Evolutionary conservation across 306 rosid genomes (phyloP), one percentile per base, ranked within the genome.

Genomic region (Prunus davidiana): DNA sequence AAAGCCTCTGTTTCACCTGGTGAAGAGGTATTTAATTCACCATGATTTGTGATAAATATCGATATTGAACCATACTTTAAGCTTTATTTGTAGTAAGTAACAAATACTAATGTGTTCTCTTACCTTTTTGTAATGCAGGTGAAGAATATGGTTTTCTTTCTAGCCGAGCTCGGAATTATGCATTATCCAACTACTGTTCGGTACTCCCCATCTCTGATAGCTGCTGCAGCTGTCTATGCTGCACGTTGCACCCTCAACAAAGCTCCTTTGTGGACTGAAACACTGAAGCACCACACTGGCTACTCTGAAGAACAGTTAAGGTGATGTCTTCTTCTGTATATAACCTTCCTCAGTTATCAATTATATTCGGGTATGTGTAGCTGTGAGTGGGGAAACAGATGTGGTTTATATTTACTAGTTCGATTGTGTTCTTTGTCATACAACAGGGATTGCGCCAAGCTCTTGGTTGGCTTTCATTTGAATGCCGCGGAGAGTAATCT

Each of bases 191-290:
- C 76, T 6, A 75, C 82, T 1, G 76, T 79, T 55, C 7, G 49
- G 45, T 69, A 87, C 47, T 11, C 82, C 41, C 93, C 96, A 71
- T 93, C 98, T 9, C 51, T 80, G 80, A 76, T 90, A 73, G 93
- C 96, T 84, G 96, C 96, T 76, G 84, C 94, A 10, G 94, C 96
- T 61, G 98, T 89, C 6, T 91, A 89, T 69, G 91, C 89, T 0
- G 96, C 96, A 3, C 60, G 90, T 19, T 78, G 82, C 27, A 87
- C 94, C 11, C 96, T 93, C 76, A 63, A 57, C 16, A 81, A 77
- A 81, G 72, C 24, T 54, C 98, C 96, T 18, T 46, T 77, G 34
- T 93, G 98, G 98, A 89, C 90, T 6, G 83, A 83, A 57, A 89
- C 94, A 27, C 71, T 90, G 55, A 65, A 85, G 77, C 91, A 90